phyloP scores from a whole-genome alignment of 108 stramenopile species.

The Licmophora abbreviata region DNA sequence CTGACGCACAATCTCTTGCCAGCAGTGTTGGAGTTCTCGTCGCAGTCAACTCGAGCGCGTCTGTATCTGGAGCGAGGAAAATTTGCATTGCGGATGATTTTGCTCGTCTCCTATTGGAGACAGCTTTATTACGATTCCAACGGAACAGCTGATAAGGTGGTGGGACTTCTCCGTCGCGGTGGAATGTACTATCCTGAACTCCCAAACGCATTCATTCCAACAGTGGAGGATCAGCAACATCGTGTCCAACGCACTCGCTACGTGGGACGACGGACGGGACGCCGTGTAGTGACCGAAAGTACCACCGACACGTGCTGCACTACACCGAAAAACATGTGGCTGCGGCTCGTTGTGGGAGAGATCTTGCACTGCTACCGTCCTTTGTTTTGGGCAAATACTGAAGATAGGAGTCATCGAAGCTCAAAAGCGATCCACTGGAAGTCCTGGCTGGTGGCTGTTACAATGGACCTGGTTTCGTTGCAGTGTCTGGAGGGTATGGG shows the following conservation, averaged over 20 bases:
- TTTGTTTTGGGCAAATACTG: slow-evolving; percentile 22
- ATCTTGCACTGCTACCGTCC: slow-evolving; percentile 31
- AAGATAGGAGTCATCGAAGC: slow-evolving; percentile 1
- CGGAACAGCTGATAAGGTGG: background rate
- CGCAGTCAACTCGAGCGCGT: slow-evolving; percentile 5
- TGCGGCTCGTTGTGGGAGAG: slow-evolving; percentile 20
- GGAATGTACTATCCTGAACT: slow-evolving; percentile 13
- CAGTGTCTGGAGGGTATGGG: slow-evolving; percentile 8
- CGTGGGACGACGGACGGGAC: slow-evolving; percentile 32
- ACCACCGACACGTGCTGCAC: background rate
- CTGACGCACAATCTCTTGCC: slow-evolving; percentile 28
- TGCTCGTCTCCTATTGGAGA: slow-evolving; percentile 29
- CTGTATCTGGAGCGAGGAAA: slow-evolving; percentile 28
- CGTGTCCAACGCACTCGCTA: slow-evolving; percentile 16
- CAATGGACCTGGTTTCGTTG: slow-evolving; percentile 29
- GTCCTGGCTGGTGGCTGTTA: slow-evolving; percentile 17
- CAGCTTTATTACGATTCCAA: slow-evolving; percentile 6
- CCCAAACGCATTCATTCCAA: background rate
- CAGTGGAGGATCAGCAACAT: slow-evolving; percentile 6
- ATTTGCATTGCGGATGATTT: slow-evolving; percentile 22
- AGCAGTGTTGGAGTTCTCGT: slow-evolving; percentile 15
- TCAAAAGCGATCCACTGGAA: background rate
- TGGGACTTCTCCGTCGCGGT: slow-evolving; percentile 20
- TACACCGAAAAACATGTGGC: no score
- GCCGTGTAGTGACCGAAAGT: background rate